Conservation (phyloP, 108 stramenopile genomes). For the Phaeodactylum tricornutum region DNA sequence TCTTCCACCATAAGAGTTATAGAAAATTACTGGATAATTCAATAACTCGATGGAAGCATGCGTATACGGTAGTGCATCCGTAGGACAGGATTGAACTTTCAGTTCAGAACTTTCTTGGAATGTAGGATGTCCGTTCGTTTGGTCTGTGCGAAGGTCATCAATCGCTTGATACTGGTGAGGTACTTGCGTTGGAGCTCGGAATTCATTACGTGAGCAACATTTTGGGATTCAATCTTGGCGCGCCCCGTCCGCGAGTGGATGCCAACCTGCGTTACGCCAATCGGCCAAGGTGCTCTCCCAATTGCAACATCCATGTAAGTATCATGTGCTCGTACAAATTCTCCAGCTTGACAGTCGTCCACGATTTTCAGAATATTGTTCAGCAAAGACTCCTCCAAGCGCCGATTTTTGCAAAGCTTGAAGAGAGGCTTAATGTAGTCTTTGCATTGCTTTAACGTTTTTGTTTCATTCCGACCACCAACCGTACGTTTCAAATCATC, state of each 20-base stretch:
- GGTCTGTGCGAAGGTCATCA: conserved; percentile 90
- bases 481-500: conserved; percentile 47
- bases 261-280: conserved; percentile 98
- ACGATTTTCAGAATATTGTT: conserved; percentile 77
- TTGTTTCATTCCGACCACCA: conserved; percentile 79
- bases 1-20: too few species aligned
- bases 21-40: too few species aligned
- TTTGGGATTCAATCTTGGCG: conserved; percentile 85
- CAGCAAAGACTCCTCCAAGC: conserved; percentile 48
- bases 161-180: conserved; percentile 91
- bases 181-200: conserved; percentile 91
- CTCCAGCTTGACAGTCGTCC: conserved; percentile 71
- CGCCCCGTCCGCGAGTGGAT: conserved; percentile 94
- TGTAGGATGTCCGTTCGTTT: conserved; percentile 75
- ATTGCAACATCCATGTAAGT: conserved; percentile 91
- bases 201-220: conserved; percentile 97
- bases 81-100: too few species aligned
- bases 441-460: conserved; percentile 91
- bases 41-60: too few species aligned
- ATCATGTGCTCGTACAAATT: conserved; percentile 94
- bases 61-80: too few species aligned
- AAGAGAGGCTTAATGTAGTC: conserved; percentile 93
- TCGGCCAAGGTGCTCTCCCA: conserved; percentile 97
- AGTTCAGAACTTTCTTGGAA: conserved; percentile 62
- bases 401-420: conserved; percentile 47